Percentiles rank a stretch among this genome's conserved stretches.
These are phyloP conservation scores for Microsporum audouinii DNA, from an alignment of 2,329 filamentous ascomycete genomes.

Conservation along the genomic window DNA sequence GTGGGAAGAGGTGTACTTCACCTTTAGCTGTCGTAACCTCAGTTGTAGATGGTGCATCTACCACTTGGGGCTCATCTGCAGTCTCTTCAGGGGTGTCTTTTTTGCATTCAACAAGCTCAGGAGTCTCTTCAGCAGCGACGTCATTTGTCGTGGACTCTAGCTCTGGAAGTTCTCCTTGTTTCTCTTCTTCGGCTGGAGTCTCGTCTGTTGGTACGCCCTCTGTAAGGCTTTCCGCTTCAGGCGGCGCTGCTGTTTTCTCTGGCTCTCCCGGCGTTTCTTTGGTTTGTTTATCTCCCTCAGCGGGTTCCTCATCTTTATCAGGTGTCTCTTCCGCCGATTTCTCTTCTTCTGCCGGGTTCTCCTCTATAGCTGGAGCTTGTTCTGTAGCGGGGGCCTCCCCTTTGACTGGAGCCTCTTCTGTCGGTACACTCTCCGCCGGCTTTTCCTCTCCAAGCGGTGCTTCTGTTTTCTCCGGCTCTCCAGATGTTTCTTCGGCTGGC, in stretches of 20 bases:
- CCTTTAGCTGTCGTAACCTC: conserved; percentile 7
- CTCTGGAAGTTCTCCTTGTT: neutral
- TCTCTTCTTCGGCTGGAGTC: neutral
- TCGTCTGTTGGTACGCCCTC: neutral
- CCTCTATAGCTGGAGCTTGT: neutral
- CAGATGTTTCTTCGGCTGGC: no score
- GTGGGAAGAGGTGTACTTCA: neutral
- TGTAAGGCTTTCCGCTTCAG: no score
- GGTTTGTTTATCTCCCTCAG: neutral
- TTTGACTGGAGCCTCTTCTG: neutral
- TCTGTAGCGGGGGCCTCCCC: neutral
- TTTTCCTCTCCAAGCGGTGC: no score
- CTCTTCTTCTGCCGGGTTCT: neutral
- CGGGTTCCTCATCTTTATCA: neutral
- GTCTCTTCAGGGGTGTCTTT: neutral
- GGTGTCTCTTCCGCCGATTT: neutral
- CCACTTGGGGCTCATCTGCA: neutral
- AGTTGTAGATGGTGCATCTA: neutral
- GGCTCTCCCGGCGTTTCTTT: neutral
- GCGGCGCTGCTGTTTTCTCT: neutral
- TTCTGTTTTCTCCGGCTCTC: no score
- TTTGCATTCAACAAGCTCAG: neutral
- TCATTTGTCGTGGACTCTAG: neutral
- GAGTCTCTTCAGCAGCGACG: neutral
- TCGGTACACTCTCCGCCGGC: no score